phyloP scores from a whole-genome alignment of 805 yeast genomes.

The Clavispora santaluciae region DNA sequence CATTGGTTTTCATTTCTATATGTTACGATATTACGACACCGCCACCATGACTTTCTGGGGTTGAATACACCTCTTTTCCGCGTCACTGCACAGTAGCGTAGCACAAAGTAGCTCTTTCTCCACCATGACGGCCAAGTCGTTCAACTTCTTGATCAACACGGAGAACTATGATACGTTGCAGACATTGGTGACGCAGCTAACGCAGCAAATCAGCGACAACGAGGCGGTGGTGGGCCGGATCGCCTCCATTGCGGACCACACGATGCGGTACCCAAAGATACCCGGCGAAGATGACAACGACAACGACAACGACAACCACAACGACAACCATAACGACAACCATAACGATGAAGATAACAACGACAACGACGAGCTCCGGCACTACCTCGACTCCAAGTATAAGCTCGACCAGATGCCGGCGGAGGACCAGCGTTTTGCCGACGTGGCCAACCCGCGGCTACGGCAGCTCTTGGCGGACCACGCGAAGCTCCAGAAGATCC shows the following conservation, averaged over 20 bases:
- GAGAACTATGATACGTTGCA: slow-evolving; percentile 31
- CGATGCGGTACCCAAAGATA: slow-evolving; percentile 9
- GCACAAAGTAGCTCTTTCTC: background rate
- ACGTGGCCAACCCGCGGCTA: slow-evolving; percentile 14
- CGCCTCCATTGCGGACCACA: slow-evolving; percentile 19
- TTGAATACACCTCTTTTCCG: background rate
- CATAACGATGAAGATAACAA: background rate
- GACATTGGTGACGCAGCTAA: slow-evolving; percentile 16
- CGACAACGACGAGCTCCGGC: slow-evolving; percentile 21
- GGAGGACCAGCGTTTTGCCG: slow-evolving; percentile 6
- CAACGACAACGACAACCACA: background rate
- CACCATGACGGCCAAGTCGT: background rate
- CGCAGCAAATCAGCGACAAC: slow-evolving; percentile 20
- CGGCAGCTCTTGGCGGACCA: slow-evolving; percentile 26
- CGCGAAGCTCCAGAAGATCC: slow-evolving; percentile 19
- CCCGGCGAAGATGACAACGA: background rate
- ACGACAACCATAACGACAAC: background rate
- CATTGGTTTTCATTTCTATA: background rate
- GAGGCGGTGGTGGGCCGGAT: slow-evolving; percentile 20
- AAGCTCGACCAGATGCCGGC: slow-evolving; percentile 1
- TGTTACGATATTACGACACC: slow-evolving; percentile 1
- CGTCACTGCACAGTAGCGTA: background rate
- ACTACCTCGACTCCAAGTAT: slow-evolving; percentile 18
- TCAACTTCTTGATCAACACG: slow-evolving; percentile 20
- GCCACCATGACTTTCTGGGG: background rate